Conservation (phyloP, 169 alveolate species). For the Eimeria falciformis region DNA sequence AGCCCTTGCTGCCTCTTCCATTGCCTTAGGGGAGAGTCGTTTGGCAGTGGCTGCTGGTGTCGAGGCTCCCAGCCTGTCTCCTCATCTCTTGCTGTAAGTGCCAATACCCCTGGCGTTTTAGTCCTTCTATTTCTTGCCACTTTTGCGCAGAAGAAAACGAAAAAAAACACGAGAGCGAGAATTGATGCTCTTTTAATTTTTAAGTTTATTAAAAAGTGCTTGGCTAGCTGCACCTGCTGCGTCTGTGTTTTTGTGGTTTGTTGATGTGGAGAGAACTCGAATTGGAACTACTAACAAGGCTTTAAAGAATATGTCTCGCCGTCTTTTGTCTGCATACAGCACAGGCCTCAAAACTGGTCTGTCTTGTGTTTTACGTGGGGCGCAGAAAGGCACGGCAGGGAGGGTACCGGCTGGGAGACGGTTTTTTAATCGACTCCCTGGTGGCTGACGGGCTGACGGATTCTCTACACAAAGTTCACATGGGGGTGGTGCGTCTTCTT, state of each 20-base stretch:
- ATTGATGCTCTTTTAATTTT: no score
- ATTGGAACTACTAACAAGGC: no score
- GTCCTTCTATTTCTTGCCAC: no score
- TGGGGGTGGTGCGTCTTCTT: conserved; percentile 84
- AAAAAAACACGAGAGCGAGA: no score
- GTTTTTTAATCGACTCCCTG: conserved; percentile 83
- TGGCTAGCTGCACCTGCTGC: background rate
- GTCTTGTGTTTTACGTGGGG: background rate
- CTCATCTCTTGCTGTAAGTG: conserved; percentile 76
- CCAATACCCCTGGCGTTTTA: no score
- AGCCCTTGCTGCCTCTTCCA: conserved; percentile 78
- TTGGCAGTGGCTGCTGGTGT: conserved; percentile 84
- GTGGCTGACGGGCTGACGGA: conserved; percentile 89
- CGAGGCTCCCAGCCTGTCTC: conserved; percentile 83
- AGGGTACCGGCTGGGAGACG: conserved; percentile 83
- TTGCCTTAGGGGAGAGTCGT: conserved; percentile 79
- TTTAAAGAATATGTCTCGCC: no score
- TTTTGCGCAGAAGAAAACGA: no score
- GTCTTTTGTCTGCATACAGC: no score
- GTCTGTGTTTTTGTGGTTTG: no score
- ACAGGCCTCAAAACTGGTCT: no score
- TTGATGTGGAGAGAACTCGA: no score
- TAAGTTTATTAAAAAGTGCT: no score
- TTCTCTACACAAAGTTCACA: conserved; percentile 86
- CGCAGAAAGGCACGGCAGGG: conserved; percentile 72